Percentiles rank a stretch among this genome's conserved stretches.
These are phyloP conservation scores for Furcasterigmium furcatum DNA, from an alignment of 2,329 filamentous ascomycete genomes.

Conservation along the genomic window DNA sequence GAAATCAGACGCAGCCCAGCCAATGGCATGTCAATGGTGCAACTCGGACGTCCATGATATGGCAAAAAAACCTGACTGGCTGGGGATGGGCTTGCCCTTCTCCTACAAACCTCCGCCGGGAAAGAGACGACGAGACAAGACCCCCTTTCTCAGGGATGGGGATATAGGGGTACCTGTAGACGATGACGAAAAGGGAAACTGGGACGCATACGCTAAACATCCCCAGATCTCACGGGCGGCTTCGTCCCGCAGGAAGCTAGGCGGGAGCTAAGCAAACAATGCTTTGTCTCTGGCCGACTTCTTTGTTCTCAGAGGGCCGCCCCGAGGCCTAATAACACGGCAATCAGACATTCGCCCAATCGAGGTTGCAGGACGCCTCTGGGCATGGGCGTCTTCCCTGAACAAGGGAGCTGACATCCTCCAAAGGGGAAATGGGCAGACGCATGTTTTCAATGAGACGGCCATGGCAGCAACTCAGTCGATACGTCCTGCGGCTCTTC, in stretches of 20 bases:
- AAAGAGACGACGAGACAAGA: neutral
- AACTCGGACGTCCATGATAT: no score
- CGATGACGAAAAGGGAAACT: neutral
- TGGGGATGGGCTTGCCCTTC: no score
- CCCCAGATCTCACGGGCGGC: neutral
- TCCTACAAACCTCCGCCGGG: no score
- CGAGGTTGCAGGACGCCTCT: neutral
- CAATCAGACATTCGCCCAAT: neutral
- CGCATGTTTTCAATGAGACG: neutral
- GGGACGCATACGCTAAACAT: neutral
- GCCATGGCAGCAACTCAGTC: neutral
- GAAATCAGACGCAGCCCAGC: slow-evolving; percentile 4
- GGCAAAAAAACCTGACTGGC: no score
- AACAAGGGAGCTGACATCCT: neutral
- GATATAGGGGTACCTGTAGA: neutral
- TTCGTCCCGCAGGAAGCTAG: neutral
- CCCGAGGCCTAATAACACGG: neutral
- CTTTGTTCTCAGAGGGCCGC: neutral
- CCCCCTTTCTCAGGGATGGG: neutral
- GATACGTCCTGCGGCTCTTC: neutral
- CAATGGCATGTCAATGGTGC: slow-evolving; percentile 3
- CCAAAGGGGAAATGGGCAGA: neutral
- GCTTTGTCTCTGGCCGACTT: neutral
- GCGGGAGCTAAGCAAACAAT: neutral
- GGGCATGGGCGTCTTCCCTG: neutral